Conservation (phyloP, 1,284 basidiomycete species). For the Puccinia hordei region DNA sequence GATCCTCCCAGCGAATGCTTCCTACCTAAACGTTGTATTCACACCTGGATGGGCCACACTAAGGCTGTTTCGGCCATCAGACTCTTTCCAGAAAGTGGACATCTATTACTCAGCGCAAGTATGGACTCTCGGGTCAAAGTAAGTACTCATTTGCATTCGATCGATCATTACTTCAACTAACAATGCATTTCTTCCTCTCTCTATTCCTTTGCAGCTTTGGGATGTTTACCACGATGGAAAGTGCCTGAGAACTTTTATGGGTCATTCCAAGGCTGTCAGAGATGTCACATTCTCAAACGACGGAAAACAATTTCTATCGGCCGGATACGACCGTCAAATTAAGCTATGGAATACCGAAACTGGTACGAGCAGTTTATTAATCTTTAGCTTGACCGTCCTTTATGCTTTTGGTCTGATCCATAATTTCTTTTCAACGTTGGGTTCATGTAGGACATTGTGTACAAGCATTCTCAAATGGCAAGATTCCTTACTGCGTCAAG, state of each 20-base stretch:
- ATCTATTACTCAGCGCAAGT: conserved; percentile 86
- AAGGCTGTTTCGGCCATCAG: conserved; percentile 92
- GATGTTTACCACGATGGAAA: conserved; percentile 96
- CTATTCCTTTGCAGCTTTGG: conserved; percentile 73
- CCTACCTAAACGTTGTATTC: conserved; percentile 90
- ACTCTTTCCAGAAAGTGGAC: conserved; percentile 87
- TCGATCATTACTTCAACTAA: neutral
- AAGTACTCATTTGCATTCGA: conserved; percentile 54
- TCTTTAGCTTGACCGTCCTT: neutral
- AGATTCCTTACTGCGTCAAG: conserved; percentile 89
- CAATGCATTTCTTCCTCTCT: too few species aligned
- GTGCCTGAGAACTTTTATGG: conserved; percentile 94
- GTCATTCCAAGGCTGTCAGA: conserved; percentile 93
- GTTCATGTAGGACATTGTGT: conserved; percentile 71
- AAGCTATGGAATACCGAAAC: conserved; percentile 99
- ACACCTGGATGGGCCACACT: conserved; percentile 98
- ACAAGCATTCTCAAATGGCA: conserved; percentile 92
- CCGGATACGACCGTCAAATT: conserved; percentile 92
- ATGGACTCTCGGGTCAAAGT: conserved; percentile 99
- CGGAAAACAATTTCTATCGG: conserved; percentile 84
- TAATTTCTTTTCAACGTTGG: neutral
- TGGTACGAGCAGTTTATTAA: conserved; percentile 58
- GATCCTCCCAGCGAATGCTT: conserved; percentile 86
- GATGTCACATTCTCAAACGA: conserved; percentile 93
- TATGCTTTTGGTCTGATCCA: neutral